Percentiles rank a stretch among this genome's conserved stretches.
These are phyloP conservation scores for Globisporangium carolinianum DNA, from an alignment of 352 stramenopile genomes.

Conservation along the genomic window DNA sequence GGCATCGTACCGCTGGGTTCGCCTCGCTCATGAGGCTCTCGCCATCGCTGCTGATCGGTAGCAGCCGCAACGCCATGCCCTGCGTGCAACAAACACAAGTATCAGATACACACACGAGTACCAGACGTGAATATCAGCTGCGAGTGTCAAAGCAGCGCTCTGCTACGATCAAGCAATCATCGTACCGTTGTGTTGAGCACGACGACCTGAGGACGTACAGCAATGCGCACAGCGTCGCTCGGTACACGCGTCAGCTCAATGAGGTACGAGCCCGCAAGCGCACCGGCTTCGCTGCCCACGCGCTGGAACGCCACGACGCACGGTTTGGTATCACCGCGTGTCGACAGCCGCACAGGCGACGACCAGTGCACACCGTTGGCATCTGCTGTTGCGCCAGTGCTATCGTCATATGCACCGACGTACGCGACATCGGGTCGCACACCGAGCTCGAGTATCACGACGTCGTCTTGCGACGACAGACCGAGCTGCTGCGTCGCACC, in stretches of 20 bases:
- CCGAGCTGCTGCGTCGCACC: constrained; percentile 8
- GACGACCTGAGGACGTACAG: constrained; percentile 41
- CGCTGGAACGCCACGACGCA: constrained; percentile 13
- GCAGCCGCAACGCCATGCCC: constrained; percentile 9
- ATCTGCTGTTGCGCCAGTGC: no score
- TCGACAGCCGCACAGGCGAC: constrained; percentile 10
- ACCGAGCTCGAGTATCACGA: constrained; percentile 11
- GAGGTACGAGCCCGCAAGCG: constrained; percentile 21
- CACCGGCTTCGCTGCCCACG: not conserved
- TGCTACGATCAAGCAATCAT: not conserved
- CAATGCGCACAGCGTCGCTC: constrained; percentile 23
- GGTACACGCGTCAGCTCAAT: constrained; percentile 29
- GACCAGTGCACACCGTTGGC: constrained; percentile 10
- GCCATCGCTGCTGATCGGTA: constrained; percentile 10
- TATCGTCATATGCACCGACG: not conserved
- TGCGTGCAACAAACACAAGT: constrained; percentile 1
- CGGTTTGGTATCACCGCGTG: constrained; percentile 10
- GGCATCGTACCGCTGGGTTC: constrained; percentile 5
- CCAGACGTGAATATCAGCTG: not conserved
- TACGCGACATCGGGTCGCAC: not conserved
- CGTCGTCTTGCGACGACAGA: constrained; percentile 7
- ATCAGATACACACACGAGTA: not conserved
- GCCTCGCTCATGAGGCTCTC: constrained; percentile 4
- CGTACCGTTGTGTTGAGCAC: constrained; percentile 57
- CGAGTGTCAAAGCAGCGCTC: not conserved